Percentiles rank a stretch among this genome's conserved stretches.
Conservation (phyloP, 176 grass and related monocot species). For the Eragrostis nindensis region DNA sequence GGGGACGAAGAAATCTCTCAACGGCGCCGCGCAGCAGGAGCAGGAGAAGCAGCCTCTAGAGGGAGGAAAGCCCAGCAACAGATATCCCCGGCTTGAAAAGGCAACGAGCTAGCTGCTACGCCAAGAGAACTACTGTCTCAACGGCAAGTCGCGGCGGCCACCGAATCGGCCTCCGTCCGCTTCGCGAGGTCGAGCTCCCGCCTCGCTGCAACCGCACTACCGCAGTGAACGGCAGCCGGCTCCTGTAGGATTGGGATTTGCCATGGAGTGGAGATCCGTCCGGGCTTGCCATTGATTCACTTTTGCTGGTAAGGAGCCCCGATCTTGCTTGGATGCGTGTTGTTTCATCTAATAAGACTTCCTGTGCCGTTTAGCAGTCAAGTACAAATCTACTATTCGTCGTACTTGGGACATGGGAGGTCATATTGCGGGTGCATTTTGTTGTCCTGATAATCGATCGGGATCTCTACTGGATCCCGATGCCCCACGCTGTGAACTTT, state of each 20-base stretch:
- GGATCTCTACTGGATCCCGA: neutral
- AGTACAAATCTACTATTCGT: neutral
- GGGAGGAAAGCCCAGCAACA: neutral
- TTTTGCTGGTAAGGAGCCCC: slow-evolving; percentile 19
- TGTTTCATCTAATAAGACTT: neutral
- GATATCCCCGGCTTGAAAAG: neutral
- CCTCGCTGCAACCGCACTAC: neutral
- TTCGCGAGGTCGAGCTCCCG: slow-evolving; percentile 1
- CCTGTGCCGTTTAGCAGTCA: neutral
- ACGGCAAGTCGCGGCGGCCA: neutral
- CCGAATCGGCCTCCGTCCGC: neutral
- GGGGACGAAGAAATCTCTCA: slow-evolving; percentile 19
- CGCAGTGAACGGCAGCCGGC: neutral
- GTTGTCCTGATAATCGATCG: neutral
- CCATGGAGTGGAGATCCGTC: slow-evolving; percentile 13
- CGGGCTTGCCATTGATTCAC: neutral
- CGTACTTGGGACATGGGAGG: neutral
- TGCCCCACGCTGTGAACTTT: no score
- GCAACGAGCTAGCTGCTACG: neutral
- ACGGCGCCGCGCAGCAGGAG: neutral
- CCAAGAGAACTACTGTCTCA: neutral
- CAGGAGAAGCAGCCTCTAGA: neutral
- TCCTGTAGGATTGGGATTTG: neutral
- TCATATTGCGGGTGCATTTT: neutral
- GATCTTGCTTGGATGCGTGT: neutral